These are phyloP conservation scores for Pseudoperonospora humuli DNA, from an alignment of 352 stramenopile genomes.

Conservation along the genomic window DNA sequence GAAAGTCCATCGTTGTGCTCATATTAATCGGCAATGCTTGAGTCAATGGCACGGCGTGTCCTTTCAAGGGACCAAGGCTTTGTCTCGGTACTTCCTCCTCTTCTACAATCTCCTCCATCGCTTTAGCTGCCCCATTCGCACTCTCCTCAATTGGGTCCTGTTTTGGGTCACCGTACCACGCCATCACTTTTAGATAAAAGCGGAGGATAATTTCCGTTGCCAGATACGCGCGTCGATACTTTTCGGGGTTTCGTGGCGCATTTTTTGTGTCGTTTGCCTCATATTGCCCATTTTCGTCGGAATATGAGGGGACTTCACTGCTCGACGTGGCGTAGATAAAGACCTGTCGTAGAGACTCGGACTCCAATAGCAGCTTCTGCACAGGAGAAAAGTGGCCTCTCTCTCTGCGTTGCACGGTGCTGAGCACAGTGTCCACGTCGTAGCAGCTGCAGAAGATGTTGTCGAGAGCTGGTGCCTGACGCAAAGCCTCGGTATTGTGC, in stretches of 20 bases:
- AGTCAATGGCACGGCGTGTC: constrained; percentile 2
- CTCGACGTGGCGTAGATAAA: constrained; percentile 51
- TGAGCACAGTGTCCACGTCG: constrained; percentile 58
- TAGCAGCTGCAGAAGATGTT: constrained; percentile 80
- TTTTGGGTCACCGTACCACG: constrained; percentile 58
- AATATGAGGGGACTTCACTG: constrained; percentile 4
- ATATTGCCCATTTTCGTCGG: background rate
- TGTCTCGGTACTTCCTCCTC: background rate
- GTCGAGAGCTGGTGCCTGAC: constrained; percentile 45
- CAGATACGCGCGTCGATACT: constrained; percentile 47
- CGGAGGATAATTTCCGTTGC: constrained; percentile 66
- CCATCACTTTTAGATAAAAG: constrained; percentile 69
- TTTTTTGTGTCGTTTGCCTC: constrained; percentile 17
- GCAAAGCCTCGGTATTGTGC: constrained; percentile 62
- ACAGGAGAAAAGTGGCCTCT: constrained; percentile 50
- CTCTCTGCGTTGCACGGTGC: constrained; percentile 51
- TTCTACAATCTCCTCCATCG: constrained; percentile 1
- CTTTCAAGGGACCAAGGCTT: constrained; percentile 1
- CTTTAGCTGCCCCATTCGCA: background rate
- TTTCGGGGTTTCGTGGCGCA: constrained; percentile 23
- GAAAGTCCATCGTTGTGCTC: constrained; percentile 22
- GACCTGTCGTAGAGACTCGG: constrained; percentile 49
- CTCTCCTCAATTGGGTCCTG: constrained; percentile 2
- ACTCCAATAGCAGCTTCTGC: constrained; percentile 54
- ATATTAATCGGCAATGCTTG: constrained; percentile 6